Base-by-base conservation (phyloP, 1,284 basidiomycete genomes). In the Rhodotorula sp. region DNA sequence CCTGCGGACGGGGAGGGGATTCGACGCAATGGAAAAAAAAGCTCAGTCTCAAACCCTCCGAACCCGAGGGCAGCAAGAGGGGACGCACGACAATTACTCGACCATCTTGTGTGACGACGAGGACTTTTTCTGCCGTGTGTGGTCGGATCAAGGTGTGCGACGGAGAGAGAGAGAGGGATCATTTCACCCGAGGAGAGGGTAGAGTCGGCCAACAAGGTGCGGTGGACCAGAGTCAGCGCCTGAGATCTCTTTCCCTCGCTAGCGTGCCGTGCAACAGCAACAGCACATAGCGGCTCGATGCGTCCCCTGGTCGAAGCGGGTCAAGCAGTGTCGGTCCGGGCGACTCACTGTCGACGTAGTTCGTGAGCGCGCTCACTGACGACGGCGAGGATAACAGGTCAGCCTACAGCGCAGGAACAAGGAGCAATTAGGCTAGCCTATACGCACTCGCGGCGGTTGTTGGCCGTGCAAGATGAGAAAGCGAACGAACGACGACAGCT, bases 61-160 rank as follows among this genome's bases (percentile, higher is more conserved):
- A 8, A 34, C 34, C 8, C 34, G 34, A 34, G 34, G 8, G 34
- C 34, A 34, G 34, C 34, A 34, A 34, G 34, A 8, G 26, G n/a
- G 10, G 56, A 64, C 88, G 74, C 72, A 91, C 90, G 79, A 92
- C 87, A 80, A 96, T 93, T 52, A 89, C 87, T 77, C 93, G 87
- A 67, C 93, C 93, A 81, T 97, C 93, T 84, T 96, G 93, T 49
- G 94, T 89, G 76, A 95, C 86, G 78, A 95, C 87, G 64, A 93
- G 85, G 76, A 96, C 93, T 80, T 88, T 90, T 80, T 88, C 89
- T 90, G 79, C n/a, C 18, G 49, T 43, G 34, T 34, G 8, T 34
- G 31, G 26, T 4, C 52, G 52, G n/a, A 54, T 26, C 52, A 6
- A 26, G 34, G n/a, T 16, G 49, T 16, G 23, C 21, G 16, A 21